Evolutionary conservation across 192 early-diverging fungal genomes (phyloP), one percentile per base, ranked within the genome.

Genomic region (Entomortierella parvispora): DNA sequence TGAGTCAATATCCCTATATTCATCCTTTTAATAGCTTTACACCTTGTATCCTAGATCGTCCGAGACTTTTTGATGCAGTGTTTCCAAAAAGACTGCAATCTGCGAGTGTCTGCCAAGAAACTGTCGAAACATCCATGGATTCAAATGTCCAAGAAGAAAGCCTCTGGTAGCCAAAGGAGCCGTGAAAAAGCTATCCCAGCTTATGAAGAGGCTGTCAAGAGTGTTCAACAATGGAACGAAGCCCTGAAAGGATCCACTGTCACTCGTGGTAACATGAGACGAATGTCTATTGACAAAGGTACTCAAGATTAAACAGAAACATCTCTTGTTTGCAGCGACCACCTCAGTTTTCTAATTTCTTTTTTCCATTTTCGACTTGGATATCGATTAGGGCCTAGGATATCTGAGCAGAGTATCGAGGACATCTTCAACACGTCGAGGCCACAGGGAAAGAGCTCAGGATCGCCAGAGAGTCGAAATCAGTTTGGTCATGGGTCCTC

Each of bases 21-120:
- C n/a, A n/a, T n/a, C n/a, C n/a, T n/a, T n/a, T n/a, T n/a, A n/a
- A n/a, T n/a, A n/a, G n/a, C n/a, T n/a, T n/a, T n/a, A n/a, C n/a
- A n/a, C n/a, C n/a, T n/a, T n/a, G n/a, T n/a, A n/a, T n/a, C n/a
- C n/a, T 65, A 72, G 70, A 68, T 69, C 14, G 78, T 95, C 4
- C 81, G 80, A 9, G 90, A 97, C 61, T 97, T 95, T 80, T 79
- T 97, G 29, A 81, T 86, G 37, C 75, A 85, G 50, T 95, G 94
- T 57, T 93, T 95, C 49, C 88, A 91, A 31, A 92, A 93, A 62
- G 90, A 94, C 62, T 85, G 86, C n/a, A 86, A 87, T 15, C 78
- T 85, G 11, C 82, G 91, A 25, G 84, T 87, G 5, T 83, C 88
- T 0, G 94, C 95, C 10, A 84, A 71, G 33, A 87, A 87, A 57